These are phyloP conservation scores for Yarrowia sp. DNA, from an alignment of 805 yeast species.

Conservation along the genomic window DNA sequence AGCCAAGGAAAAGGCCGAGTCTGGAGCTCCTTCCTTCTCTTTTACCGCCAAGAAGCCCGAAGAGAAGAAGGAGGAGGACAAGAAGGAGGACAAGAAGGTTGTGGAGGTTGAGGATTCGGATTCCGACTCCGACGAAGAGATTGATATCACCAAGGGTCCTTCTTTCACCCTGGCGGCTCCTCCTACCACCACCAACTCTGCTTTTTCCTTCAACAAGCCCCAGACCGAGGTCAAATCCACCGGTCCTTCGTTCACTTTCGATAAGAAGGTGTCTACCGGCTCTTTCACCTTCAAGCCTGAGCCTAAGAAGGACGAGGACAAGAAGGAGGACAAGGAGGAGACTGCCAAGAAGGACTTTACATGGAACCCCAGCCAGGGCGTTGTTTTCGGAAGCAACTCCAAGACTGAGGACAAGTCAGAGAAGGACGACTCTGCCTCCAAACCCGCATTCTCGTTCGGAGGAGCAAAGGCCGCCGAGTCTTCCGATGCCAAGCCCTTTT, in stretches of 20 bases:
- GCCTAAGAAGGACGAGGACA: constrained; percentile 1
- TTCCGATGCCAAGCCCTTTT: neutral
- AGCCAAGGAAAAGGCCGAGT: neutral
- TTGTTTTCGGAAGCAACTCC: constrained; percentile 45
- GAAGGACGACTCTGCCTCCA: constrained; percentile 41
- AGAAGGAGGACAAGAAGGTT: constrained; percentile 46
- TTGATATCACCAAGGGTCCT: constrained; percentile 74
- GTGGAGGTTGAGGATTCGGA: constrained; percentile 50
- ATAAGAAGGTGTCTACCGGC: constrained; percentile 39
- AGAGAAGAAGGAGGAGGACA: constrained; percentile 43
- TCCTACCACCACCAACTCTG: constrained; percentile 60
- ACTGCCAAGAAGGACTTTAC: constrained; percentile 41
- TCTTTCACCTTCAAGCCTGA: constrained; percentile 43
- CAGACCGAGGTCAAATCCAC: constrained; percentile 18
- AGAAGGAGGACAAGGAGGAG: neutral
- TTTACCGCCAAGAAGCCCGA: constrained; percentile 50
- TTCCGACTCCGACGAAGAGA: constrained; percentile 64
- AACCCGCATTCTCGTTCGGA: constrained; percentile 42
- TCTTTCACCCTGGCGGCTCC: constrained; percentile 58
- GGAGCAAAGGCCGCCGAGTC: neutral
- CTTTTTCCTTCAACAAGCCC: constrained; percentile 54
- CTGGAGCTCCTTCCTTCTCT: constrained; percentile 1
- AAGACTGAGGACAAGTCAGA: neutral
- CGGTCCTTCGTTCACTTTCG: constrained; percentile 43
- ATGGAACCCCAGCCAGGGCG: constrained; percentile 50